These are phyloP conservation scores for Solanum sitiens DNA, from an alignment of 257 asterid genomes.

Conservation along the genomic window DNA sequence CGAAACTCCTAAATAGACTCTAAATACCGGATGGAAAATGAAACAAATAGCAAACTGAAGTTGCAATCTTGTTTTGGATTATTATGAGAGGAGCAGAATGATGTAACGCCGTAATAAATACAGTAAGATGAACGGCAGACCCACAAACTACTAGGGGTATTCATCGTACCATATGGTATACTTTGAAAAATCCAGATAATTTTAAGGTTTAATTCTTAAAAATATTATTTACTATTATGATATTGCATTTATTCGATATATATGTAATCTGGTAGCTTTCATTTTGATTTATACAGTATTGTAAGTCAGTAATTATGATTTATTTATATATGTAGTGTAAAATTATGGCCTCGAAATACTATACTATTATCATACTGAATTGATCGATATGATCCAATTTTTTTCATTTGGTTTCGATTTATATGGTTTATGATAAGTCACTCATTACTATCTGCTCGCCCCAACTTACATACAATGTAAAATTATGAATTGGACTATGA, in stretches of 20 bases:
- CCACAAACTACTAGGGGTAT: neutral
- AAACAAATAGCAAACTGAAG: neutral
- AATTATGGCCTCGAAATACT: neutral
- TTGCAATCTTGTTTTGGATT: neutral
- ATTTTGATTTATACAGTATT: neutral
- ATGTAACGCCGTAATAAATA: neutral
- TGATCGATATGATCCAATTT: no score
- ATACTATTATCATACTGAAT: neutral
- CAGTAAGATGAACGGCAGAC: neutral
- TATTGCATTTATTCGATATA: neutral
- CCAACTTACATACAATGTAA: neutral
- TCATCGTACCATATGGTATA: neutral
- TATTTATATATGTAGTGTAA: neutral
- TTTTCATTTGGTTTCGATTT: no score
- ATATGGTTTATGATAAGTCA: neutral
- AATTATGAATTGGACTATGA: no score
- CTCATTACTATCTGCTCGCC: no score
- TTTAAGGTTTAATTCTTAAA: neutral
- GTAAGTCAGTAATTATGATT: neutral
- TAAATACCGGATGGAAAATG: no score
- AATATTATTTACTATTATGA: neutral
- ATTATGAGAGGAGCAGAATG: neutral
- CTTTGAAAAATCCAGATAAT: neutral
- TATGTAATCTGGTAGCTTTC: neutral
- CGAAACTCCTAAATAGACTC: no score